Evolutionary conservation across 805 yeast genomes (phyloP), one percentile per base, ranked within the genome.

Genomic region (Saccharomycopsis sp.): DNA sequence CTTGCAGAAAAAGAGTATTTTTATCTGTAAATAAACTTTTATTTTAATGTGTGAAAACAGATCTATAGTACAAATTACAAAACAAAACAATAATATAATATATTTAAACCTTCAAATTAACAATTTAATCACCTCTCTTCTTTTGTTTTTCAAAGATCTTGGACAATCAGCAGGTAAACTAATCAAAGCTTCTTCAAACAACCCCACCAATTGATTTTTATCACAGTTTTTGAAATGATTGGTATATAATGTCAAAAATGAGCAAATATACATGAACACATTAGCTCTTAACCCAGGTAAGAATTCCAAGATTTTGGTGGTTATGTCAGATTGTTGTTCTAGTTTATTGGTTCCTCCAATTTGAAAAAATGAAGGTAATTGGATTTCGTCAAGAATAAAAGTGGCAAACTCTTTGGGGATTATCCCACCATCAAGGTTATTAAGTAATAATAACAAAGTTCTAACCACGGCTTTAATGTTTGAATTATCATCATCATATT

Each of bases 221-320:
- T 44, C 47, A 8, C 31, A 33, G 5, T 35, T 31, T 32, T 39
- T 34, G 21, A 28, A 42, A 4, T 39, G 34, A 36, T 26, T 40
- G 62, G 52, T 46, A 38, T 61, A 58, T 12, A 57, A 42, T n/a
- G 62, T 52, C 30, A 67, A 47, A 47, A 67, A 66, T 9, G 64
- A 59, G 14, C 57, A 51, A 21, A 67, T 30, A 41, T 63, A 67
- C 23, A 67, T 57, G 48, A 67, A 48, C 8, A 64, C 61, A 41
- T 67, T 67, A 21, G 65, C 65, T 37, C 67, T 60, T 30, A 63
- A 50, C 3, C 65, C 55, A 6, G 70, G 68, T 6, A 67, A 45
- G 3, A 51, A 54, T 34, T 67, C 72, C 28, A 67, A 43, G 4
- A 66, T 49, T 36, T 51, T 49, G 15, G 61, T 57, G 37, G 58